Conservation (phyloP, 2,329 filamentous ascomycete species). For the Curvularia hawaiiensis region DNA sequence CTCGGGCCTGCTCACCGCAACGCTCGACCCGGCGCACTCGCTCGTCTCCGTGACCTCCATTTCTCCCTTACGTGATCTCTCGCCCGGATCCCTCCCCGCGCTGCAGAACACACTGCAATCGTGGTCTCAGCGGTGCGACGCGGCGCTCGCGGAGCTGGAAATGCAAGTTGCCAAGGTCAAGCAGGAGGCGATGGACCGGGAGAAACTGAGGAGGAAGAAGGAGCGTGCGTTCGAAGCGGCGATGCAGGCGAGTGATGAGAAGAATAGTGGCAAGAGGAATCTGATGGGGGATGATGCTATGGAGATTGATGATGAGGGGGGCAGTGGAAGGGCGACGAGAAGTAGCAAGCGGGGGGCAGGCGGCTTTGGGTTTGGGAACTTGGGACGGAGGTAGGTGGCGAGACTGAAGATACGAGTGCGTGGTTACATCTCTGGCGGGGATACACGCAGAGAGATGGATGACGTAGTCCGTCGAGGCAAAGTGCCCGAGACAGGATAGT, state of each 20-base stretch:
- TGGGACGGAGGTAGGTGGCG: constrained; percentile 33
- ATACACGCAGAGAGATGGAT: not conserved
- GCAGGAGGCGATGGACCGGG: constrained; percentile 46
- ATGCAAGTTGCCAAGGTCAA: constrained; percentile 72
- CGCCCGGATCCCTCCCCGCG: constrained; percentile 70
- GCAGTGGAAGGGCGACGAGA: constrained; percentile 30
- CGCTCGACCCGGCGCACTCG: constrained; percentile 78
- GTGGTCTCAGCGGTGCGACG: constrained; percentile 81
- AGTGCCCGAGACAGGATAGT: not conserved
- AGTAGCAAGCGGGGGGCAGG: constrained; percentile 39
- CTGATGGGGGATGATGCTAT: constrained; percentile 39
- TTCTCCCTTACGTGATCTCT: constrained; percentile 83
- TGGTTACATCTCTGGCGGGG: not conserved
- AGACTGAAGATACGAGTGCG: not conserved
- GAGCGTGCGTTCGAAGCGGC: constrained; percentile 46
- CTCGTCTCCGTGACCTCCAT: constrained; percentile 79
- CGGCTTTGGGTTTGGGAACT: constrained; percentile 32
- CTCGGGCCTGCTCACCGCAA: constrained; percentile 78
- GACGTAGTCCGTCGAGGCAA: not conserved
- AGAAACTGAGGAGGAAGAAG: constrained; percentile 51
- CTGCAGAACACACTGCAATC: constrained; percentile 71
- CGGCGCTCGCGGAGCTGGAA: constrained; percentile 76
- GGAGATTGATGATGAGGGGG: constrained; percentile 46
- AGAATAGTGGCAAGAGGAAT: constrained; percentile 32
- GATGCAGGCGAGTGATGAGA: constrained; percentile 35